Base-by-base conservation (phyloP, 495 filamentous ascomycete genomes). In the Penicillium macrosclerotiorum region DNA sequence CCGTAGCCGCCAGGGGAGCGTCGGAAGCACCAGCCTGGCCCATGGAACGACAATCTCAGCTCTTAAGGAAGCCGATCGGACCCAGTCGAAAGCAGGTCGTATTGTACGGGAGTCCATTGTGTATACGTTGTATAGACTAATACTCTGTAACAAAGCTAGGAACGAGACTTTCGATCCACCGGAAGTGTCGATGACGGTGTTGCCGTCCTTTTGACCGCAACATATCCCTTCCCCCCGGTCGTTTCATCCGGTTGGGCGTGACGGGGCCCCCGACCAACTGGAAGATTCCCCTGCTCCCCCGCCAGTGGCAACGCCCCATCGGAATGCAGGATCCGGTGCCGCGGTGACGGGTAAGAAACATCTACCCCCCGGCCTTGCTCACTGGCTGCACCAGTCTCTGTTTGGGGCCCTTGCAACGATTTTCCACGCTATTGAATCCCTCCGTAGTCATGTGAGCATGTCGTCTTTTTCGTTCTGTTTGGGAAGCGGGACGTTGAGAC, bases 311-410 rank as follows among this genome's bases (percentile, higher is more conserved):
- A 60, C 30, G 52, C 49, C 45, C 54, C 54, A 65, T 54, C 67
- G 65, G 67, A 65, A 68, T 49, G 54, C 53, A 55, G 39, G 52
- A 60, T 58, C 65, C 62, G 60, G 55, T 66, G 65, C 65, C 65
- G 64, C 65, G 65, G 59, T 59, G 67, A 64, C 60, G 65, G 64
- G 64, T 67, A 57, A 42, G 35, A 60, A 59, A 50, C 37, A 45
- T 22, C 5, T 14, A 9, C 12, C 18, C 9, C 11, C 37, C 48
- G 26, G 37, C 39, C 44, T 45, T 45, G 52, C 47, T 44, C n/a
- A 52, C 38, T 51, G 55, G 49, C 45, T 32, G 42, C 41, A 22
- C n/a, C n/a, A n/a, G n/a, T n/a, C n/a, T n/a, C 31, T 37, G 48
- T 39, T 35, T 53, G 34, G 49, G 26, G 30, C 36, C 51, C 44